Evolutionary conservation across 495 filamentous ascomycete genomes (phyloP).

Genomic region (Annulohypoxylon moriforme): DNA sequence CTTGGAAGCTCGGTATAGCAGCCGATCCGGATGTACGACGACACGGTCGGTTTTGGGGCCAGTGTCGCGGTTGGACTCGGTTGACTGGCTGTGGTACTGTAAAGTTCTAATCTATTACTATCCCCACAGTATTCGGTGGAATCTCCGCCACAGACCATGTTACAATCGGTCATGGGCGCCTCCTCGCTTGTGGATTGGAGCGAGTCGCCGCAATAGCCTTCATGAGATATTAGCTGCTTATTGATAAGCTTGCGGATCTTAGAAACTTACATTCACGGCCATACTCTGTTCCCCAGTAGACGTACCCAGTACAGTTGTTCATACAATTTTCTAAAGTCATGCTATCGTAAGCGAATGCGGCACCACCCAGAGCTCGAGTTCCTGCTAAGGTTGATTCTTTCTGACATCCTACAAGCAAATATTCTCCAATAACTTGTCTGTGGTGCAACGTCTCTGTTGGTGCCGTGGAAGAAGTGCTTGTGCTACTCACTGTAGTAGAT

Average conservation of each 20-base stretch:
- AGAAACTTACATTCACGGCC: conserved; percentile 58
- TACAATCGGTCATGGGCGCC: conserved; percentile 58
- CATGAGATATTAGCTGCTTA: conserved; percentile 25
- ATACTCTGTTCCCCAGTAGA: conserved; percentile 63
- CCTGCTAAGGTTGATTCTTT: conserved; percentile 55
- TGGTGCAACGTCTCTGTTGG: conserved; percentile 51
- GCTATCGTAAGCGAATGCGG: conserved; percentile 56
- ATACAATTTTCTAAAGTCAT: conserved; percentile 65
- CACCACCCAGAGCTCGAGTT: conserved; percentile 52
- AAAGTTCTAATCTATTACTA: conserved; percentile 58
- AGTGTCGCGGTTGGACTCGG: conserved; percentile 47
- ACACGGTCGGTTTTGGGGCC: conserved; percentile 51
- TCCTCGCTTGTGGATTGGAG: conserved; percentile 54
- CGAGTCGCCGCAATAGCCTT: conserved; percentile 62
- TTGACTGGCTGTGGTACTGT: conserved; percentile 54
- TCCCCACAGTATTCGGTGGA: conserved; percentile 58
- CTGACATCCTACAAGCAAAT: conserved; percentile 57
- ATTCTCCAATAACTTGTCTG: conserved; percentile 54
- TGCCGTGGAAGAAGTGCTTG: conserved; percentile 41
- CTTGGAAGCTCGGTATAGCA: conserved; percentile 61
- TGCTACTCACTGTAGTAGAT: conserved; percentile 37
- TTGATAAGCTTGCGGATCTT: background rate
- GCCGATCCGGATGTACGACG: conserved; percentile 47
- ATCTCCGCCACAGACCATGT: conserved; percentile 62
- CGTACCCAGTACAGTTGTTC: conserved; percentile 58